Base-by-base conservation (phyloP, 2,329 filamentous ascomycete genomes). In the Amylocarpus encephaloides region DNA sequence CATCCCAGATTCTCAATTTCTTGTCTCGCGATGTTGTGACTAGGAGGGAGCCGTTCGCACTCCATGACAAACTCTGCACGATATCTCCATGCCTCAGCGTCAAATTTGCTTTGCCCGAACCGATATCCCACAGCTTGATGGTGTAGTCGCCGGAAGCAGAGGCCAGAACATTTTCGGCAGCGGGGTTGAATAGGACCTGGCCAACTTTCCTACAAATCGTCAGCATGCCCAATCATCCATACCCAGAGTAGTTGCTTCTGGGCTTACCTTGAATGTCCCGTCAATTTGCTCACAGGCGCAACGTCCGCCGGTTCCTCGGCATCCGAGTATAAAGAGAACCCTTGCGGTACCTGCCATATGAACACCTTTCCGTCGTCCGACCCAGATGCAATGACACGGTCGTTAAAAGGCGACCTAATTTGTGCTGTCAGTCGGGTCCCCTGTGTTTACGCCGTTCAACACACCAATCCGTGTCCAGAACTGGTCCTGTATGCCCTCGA, bases 341-440 rank as follows among this genome's bases (percentile, higher is more conserved):
- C 80, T 61, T 94, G 76, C 9, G 93, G 93, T 36, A 98, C 92
- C 73, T 91, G 80, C 92, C 93, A 98, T 65, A 98, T 78, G 67
- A 95, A 95, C 62, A 97, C 85, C 78, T 95, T 97, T 68, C 86
- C 92, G 71, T 98, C 93, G 67, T 98, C 93, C 46, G 92, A 95
- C 52, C 86, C 91, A 43, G 93, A 98, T 15, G 92, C 89, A 65
- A 98, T 83, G 62, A 98, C 72, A 54, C 81, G 84, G 69, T 98
- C 92, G 73, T 98, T 90, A 75, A 97, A 97, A 18, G 93, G 93
- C 69, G 90, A 92, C 89, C 88, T 93, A 38, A 16, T 15, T 30
- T 26, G 38, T 30, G 18, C 12, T n/a, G 51, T 68, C 51, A 67
- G 59, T 46, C 16, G 35, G 35, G 45, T 30, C 30, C 40, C 38